A percentile compares a stretch with the other conserved stretches of the same genome.
phyloP scores from a whole-genome alignment of 2,329 filamentous ascomycete species.

The Basipetospora chlamydospora region DNA sequence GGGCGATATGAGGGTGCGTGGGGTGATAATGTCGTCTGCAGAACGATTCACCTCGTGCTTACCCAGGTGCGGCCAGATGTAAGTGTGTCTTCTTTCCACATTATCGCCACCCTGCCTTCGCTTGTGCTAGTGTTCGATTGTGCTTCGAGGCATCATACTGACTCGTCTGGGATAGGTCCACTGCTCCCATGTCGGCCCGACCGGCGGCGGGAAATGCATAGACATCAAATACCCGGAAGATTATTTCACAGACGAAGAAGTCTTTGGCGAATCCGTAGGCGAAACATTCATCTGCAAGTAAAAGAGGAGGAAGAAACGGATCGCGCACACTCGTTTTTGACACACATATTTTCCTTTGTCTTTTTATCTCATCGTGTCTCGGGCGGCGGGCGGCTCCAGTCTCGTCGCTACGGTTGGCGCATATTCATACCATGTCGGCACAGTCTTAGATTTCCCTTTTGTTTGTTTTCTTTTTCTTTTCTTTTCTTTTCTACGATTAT shows the following conservation, averaged over 20 bases:
- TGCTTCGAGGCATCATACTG: not conserved
- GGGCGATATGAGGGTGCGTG: slow-evolving; percentile 26
- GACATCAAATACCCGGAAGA: slow-evolving; percentile 11
- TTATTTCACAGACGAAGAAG: slow-evolving; percentile 13
- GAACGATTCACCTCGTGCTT: slow-evolving; percentile 24
- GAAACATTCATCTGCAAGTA: slow-evolving; percentile 14
- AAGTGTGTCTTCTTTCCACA: slow-evolving; percentile 4
- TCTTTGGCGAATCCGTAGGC: slow-evolving; percentile 12
- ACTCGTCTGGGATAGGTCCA: slow-evolving; percentile 10
- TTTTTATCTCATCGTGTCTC: too few relatives aligned
- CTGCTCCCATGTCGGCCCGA: slow-evolving; percentile 15
- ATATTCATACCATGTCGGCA: too few relatives aligned
- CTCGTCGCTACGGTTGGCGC: too few relatives aligned
- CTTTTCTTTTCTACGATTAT: too few relatives aligned
- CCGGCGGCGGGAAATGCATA: slow-evolving; percentile 16
- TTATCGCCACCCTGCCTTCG: too few relatives aligned
- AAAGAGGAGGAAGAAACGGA: not conserved
- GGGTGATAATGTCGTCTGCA: slow-evolving; percentile 27
- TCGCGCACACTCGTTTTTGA: too few relatives aligned
- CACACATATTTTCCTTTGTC: too few relatives aligned
- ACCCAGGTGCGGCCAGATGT: slow-evolving; percentile 15
- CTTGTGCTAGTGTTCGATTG: too few relatives aligned
- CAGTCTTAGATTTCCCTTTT: too few relatives aligned
- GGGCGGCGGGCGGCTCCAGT: too few relatives aligned
- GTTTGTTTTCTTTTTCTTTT: too few relatives aligned